Evolutionary conservation across 495 filamentous ascomycete genomes (phyloP).

Genomic region (Hyaloscypha hepaticicola): DNA sequence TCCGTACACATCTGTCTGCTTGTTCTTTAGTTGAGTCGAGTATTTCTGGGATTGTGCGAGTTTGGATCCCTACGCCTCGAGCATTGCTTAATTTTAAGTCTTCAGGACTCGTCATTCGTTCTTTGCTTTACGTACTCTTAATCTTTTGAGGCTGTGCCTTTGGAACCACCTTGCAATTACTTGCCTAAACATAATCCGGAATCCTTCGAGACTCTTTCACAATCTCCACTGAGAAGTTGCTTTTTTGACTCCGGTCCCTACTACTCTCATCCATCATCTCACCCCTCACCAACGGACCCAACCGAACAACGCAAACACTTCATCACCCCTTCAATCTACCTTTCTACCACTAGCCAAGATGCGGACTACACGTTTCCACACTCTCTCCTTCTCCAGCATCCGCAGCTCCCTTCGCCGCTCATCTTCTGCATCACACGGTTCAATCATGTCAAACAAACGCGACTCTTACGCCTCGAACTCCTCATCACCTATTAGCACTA

Average conservation of each 20-base stretch:
- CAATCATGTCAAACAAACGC: conserved; percentile 35
- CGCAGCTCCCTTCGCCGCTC: conserved; percentile 47
- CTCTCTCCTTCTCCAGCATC: conserved; percentile 48
- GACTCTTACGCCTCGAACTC: conserved; percentile 44
- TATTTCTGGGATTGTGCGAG: not conserved
- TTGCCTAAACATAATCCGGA: not conserved
- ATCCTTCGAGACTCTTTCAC: not conserved
- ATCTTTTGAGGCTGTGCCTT: conserved; percentile 29
- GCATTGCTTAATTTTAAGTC: conserved; percentile 16
- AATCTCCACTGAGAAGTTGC: not conserved
- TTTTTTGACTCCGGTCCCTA: not conserved
- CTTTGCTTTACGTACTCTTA: conserved; percentile 17
- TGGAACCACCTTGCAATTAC: conserved; percentile 1
- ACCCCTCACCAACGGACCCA: not conserved
- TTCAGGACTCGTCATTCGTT: conserved; percentile 32
- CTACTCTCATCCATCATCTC: not conserved
- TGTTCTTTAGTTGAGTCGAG: conserved; percentile 12
- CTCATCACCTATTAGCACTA: conserved; percentile 37
- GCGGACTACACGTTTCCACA: conserved; percentile 44
- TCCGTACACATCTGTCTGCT: conserved; percentile 15
- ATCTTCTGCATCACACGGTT: conserved; percentile 34
- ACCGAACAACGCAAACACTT: not conserved
- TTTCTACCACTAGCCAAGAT: conserved; percentile 23
- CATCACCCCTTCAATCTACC: not conserved
- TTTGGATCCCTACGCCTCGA: conserved; percentile 3